phyloP scores from a whole-genome alignment of 169 alveolate species.

The Amoebophrya sp. region DNA sequence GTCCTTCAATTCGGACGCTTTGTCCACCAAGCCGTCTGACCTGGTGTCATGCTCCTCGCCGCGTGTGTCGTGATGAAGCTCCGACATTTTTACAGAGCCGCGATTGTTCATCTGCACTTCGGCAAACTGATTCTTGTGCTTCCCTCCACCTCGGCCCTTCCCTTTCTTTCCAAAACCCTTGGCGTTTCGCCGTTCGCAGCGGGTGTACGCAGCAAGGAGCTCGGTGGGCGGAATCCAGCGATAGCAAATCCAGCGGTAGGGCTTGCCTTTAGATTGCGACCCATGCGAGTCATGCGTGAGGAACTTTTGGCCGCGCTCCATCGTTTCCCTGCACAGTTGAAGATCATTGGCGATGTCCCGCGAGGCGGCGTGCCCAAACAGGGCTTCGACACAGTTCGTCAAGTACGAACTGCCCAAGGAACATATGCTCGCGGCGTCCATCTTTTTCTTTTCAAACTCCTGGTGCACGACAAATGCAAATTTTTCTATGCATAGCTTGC shows the following conservation, averaged over 20 bases:
- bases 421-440: neutral
- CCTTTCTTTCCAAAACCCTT: neutral
- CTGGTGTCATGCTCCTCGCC: no score
- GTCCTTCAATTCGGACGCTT: neutral
- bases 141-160: neutral
- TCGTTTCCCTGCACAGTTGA: neutral
- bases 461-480: no score
- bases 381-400: constrained; percentile 33
- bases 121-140: neutral
- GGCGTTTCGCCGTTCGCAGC: neutral
- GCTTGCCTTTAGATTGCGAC: neutral
- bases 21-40: no score
- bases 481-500: no score
- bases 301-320: neutral
- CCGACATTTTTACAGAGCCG: neutral
- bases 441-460: no score
- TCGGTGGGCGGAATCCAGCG: constrained; percentile 29
- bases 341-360: constrained; percentile 25
- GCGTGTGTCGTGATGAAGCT: no score
- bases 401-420: constrained; percentile 17
- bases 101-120: neutral
- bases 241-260: constrained; percentile 30
- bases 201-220: neutral
- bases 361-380: constrained; percentile 37
- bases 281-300: constrained; percentile 30